phyloP scores from a whole-genome alignment of 176 grass and related monocot genomes.

The Ensete ventricosum region DNA sequence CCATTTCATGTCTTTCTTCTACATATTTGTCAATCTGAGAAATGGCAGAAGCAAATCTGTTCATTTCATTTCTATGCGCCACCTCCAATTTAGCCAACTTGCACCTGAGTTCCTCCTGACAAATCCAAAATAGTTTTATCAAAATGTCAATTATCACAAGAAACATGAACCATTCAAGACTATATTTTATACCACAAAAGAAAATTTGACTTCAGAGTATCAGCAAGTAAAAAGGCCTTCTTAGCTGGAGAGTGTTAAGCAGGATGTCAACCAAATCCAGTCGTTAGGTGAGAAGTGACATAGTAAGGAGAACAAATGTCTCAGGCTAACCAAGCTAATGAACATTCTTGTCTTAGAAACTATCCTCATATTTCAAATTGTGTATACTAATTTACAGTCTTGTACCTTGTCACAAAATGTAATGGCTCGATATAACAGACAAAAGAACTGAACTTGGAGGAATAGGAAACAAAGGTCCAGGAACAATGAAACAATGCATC shows the following conservation, averaged over 20 bases:
- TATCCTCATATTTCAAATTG: neutral
- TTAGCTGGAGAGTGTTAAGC: neutral
- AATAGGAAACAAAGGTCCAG: too few species aligned
- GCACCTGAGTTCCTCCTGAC: constrained; percentile 64
- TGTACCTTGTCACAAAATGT: neutral
- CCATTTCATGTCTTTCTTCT: constrained; percentile 70
- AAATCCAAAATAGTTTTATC: constrained; percentile 5
- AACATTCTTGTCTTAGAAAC: neutral
- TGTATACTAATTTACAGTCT: neutral
- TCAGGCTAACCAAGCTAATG: neutral
- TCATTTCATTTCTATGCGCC: constrained; percentile 58
- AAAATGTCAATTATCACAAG: neutral
- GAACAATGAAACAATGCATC: too few species aligned
- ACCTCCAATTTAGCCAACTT: constrained; percentile 44
- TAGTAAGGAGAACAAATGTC: neutral
- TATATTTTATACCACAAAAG: neutral
- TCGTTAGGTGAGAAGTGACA: neutral
- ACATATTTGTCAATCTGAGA: constrained; percentile 46
- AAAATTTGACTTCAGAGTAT: neutral
- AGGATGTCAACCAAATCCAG: neutral
- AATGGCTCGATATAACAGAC: neutral
- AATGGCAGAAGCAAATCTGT: constrained; percentile 42
- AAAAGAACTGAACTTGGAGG: too few species aligned
- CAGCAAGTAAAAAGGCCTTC: neutral
- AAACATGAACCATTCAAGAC: constrained; percentile 6